phyloP scores from a whole-genome alignment of 768 basidiomycete genomes.

The Pleurotus eryngii region DNA sequence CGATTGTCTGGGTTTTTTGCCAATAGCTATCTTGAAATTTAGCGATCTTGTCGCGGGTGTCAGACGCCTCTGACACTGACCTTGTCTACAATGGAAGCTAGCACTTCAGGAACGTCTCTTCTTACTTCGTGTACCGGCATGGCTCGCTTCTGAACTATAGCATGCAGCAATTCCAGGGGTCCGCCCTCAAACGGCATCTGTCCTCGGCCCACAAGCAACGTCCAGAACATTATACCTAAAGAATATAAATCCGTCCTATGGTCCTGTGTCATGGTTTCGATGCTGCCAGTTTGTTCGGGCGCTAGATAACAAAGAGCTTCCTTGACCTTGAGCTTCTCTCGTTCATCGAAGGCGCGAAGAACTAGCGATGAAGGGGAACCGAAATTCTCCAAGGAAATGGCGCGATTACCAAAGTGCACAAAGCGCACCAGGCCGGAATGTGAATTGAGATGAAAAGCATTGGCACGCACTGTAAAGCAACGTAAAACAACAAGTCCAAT shows the following conservation, averaged over 20 bases:
- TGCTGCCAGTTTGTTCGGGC: constrained; percentile 74
- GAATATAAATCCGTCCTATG: constrained; percentile 75
- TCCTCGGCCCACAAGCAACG: constrained; percentile 65
- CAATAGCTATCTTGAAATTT: constrained; percentile 42
- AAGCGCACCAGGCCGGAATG: constrained; percentile 68
- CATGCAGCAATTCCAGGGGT: constrained; percentile 61
- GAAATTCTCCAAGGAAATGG: constrained; percentile 66
- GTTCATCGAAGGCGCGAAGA: constrained; percentile 55
- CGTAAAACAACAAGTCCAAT: not conserved
- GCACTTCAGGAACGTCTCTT: constrained; percentile 67
- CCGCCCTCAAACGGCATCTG: constrained; percentile 62
- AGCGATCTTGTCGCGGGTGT: too few relatives aligned
- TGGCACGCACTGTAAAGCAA: constrained; percentile 54
- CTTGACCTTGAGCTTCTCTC: constrained; percentile 66
- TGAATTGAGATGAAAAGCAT: constrained; percentile 71
- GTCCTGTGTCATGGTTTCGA: constrained; percentile 69
- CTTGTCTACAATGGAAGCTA: constrained; percentile 70
- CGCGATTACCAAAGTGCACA: constrained; percentile 74
- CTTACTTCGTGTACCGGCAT: constrained; percentile 76
- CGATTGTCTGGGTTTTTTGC: constrained; percentile 63
- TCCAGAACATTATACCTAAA: constrained; percentile 72
- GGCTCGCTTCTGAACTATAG: constrained; percentile 69
- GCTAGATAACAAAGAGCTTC: constrained; percentile 74
- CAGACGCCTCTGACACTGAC: constrained; percentile 21
- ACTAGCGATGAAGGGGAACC: constrained; percentile 73